These are phyloP conservation scores for Porpolomopsis calyptriformis DNA, from an alignment of 768 basidiomycete species.

Conservation along the genomic window DNA sequence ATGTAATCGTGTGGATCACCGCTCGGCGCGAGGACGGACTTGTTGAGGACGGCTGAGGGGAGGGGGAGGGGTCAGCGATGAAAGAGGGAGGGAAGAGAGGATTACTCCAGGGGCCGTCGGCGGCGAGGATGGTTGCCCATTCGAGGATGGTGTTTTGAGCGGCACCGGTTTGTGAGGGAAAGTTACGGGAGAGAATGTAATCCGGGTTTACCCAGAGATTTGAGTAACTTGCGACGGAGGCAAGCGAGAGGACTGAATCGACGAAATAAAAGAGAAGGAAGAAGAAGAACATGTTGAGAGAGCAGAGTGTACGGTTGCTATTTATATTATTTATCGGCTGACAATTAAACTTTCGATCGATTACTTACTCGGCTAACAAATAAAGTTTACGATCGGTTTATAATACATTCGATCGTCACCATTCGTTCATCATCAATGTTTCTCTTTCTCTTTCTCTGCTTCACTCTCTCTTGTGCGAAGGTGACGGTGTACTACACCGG, in stretches of 20 bases:
- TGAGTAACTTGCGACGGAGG: constrained; percentile 30
- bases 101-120: constrained; percentile 47
- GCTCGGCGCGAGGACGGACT: constrained; percentile 37
- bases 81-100: constrained; percentile 6
- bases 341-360: background rate
- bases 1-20: constrained; percentile 53
- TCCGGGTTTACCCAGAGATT: constrained; percentile 49
- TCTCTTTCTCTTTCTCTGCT: background rate
- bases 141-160: constrained; percentile 36
- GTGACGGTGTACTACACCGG: background rate
- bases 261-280: constrained; percentile 19
- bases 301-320: background rate
- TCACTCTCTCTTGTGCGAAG: background rate
- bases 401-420: too few species aligned
- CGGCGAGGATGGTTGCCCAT: constrained; percentile 36
- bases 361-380: too few species aligned
- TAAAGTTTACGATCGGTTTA: too few species aligned
- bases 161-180: constrained; percentile 29
- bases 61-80: background rate
- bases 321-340: background rate
- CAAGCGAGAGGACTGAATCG: constrained; percentile 12
- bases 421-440: background rate
- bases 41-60: constrained; percentile 36
- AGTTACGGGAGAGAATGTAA: constrained; percentile 34
- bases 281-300: constrained; percentile 9